Conservation (phyloP, 2,329 filamentous ascomycete species). For the Fusarium sp. region DNA sequence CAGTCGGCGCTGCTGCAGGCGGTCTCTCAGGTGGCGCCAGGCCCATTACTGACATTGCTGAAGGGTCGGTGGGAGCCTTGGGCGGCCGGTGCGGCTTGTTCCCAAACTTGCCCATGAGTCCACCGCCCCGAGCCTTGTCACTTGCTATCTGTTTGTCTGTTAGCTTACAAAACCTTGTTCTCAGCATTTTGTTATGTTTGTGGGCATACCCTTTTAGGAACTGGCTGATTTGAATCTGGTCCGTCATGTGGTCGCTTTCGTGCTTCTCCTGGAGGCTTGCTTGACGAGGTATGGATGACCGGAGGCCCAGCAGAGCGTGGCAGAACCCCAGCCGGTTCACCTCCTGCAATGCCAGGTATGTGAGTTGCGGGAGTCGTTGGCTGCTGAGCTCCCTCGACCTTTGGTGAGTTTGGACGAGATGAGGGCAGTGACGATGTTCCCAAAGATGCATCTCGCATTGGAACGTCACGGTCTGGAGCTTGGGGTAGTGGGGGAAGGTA, state of each 20-base stretch:
- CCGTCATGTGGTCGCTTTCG: constrained; percentile 58
- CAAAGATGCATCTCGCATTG: constrained; percentile 32
- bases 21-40: constrained; percentile 56
- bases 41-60: constrained; percentile 61
- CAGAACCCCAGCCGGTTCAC: constrained; percentile 17
- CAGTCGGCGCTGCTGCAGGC: constrained; percentile 40
- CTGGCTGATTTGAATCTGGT: constrained; percentile 42
- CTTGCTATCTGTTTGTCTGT: constrained; percentile 43
- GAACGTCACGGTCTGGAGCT: constrained; percentile 21
- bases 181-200: not conserved
- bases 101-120: constrained; percentile 49
- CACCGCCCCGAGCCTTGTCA: constrained; percentile 43
- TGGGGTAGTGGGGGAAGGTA: constrained; percentile 22
- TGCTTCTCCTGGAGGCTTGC: constrained; percentile 31
- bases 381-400: not conserved
- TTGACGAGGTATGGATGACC: constrained; percentile 50
- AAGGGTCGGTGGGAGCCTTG: constrained; percentile 55
- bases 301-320: constrained; percentile 47
- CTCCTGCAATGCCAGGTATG: constrained; percentile 31
- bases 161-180: constrained; percentile 20
- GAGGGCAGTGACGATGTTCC: constrained; percentile 5
- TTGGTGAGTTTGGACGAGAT: constrained; percentile 24
- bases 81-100: constrained; percentile 41
- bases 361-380: constrained; percentile 1
- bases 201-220: constrained; percentile 53